Evolutionary conservation across 257 asterid species (phyloP).

Genomic region (Penstemon eatonii): DNA sequence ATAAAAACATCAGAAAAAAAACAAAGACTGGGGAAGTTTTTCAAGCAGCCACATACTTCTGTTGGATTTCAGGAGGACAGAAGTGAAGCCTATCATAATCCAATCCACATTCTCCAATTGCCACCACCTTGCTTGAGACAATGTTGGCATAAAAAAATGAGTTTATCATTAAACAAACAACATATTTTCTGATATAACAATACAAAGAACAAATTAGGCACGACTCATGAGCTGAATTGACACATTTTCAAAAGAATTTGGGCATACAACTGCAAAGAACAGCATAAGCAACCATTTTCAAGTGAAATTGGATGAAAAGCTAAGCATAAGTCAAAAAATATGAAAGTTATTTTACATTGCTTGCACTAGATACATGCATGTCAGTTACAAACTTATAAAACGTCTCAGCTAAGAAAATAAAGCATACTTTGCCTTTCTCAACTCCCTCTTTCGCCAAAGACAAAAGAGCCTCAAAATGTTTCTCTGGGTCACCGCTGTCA

Average conservation of each 20-base stretch:
- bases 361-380: constrained; percentile 14
- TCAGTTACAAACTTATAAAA: background rate
- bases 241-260: background rate
- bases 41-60: constrained; percentile 63
- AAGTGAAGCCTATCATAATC: constrained; percentile 95
- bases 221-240: background rate
- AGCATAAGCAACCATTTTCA: constrained; percentile 14
- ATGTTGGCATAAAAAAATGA: constrained; percentile 23
- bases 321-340: background rate
- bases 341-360: background rate
- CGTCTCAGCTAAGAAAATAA: constrained; percentile 20
- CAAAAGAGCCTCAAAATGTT: constrained; percentile 72
- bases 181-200: background rate
- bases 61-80: constrained; percentile 80
- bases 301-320: constrained; percentile 13
- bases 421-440: constrained; percentile 89
- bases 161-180: constrained; percentile 20
- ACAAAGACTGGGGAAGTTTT: constrained; percentile 1
- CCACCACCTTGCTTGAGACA: constrained; percentile 82
- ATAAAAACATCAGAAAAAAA: background rate
- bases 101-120: constrained; percentile 97
- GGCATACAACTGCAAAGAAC: constrained; percentile 7
- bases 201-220: background rate
- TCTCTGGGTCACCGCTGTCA: constrained; percentile 88
- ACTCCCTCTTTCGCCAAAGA: constrained; percentile 82